Evolutionary conservation across 2,329 filamentous ascomycete genomes (phyloP).

Genomic region (Phyllosticta citriasiana): DNA sequence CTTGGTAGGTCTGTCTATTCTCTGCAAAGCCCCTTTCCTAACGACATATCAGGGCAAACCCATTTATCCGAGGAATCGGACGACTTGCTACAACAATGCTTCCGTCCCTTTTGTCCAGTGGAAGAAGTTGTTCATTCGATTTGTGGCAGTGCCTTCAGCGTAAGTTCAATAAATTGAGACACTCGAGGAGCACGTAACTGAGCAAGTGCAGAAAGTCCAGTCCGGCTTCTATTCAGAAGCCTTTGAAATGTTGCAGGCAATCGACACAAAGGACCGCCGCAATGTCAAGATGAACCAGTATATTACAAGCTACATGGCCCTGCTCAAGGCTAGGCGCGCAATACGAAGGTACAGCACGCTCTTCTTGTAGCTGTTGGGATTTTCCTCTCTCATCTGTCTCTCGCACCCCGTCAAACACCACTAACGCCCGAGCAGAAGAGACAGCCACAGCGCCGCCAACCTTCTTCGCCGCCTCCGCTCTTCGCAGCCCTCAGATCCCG

Average conservation of each 20-base stretch:
- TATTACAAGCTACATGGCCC: conserved; percentile 55
- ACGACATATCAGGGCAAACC: conserved; percentile 33
- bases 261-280: conserved; percentile 50
- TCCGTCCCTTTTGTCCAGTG: conserved; percentile 52
- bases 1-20: conserved; percentile 45
- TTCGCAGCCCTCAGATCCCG: conserved; percentile 44
- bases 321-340: conserved; percentile 55
- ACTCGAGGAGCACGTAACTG: not conserved
- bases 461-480: conserved; percentile 49
- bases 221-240: conserved; percentile 64
- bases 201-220: conserved; percentile 40
- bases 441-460: conserved; percentile 47
- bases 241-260: conserved; percentile 46
- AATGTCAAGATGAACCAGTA: conserved; percentile 71
- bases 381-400: not conserved
- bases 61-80: conserved; percentile 52
- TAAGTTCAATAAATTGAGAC: conserved; percentile 18
- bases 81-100: conserved; percentile 67
- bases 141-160: conserved; percentile 58
- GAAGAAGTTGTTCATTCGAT: conserved; percentile 71
- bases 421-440: conserved; percentile 32
- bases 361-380: too few species aligned
- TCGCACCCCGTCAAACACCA: not conserved
- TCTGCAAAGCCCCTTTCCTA: not conserved
- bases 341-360: conserved; percentile 37